Evolutionary conservation across 2,329 filamentous ascomycete species (phyloP), one percentile per base, ranked within the genome.

Genomic region (Penicillium sp.): DNA sequence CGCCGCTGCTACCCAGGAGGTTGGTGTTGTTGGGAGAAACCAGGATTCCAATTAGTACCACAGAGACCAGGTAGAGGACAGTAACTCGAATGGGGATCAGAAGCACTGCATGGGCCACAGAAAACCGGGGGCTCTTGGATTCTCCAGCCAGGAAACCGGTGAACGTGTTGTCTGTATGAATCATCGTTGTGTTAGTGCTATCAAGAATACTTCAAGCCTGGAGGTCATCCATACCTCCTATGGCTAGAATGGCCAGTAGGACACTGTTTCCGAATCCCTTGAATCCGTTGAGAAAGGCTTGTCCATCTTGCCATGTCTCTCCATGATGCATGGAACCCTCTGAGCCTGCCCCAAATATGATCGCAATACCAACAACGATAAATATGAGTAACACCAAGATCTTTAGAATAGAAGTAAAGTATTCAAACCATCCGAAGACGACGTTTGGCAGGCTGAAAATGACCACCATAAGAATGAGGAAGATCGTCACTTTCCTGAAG

Each of bases 271-370:
- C 48, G 27, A 65, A 64, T 0, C 62, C 62, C 55, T 62, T 33
- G 11, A 27, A 68, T 3, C 63, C 60, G 35, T 67, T 67, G 7
- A 57, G 52, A 33, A 68, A 67, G 2, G 56, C 39, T 2, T 57
- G 54, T 51, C 63, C 31, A 20, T 63, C 41, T 17, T 42, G 49
- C 67, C 66, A 60, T 28, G 53, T 62, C 25, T 46, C 54, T 39
- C 59, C 64, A 47, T 50, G 51, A 30, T 59, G 58, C 30, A 59
- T 53, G 4, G 54, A 56, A 20, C 64, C 58, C 3, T 58, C 51
- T 1, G 68, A 62, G 1, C 67, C 69, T 23, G 69, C 69, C 7
- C 69, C 69, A 7, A 55, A 42, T 19, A 68, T 59, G 30, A 71
- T 56, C 13, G 69, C 63, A 11, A 70, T 47, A 0, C 54, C 57